phyloP scores from a whole-genome alignment of 164 flowering plant genomes.

The Piper betle region DNA sequence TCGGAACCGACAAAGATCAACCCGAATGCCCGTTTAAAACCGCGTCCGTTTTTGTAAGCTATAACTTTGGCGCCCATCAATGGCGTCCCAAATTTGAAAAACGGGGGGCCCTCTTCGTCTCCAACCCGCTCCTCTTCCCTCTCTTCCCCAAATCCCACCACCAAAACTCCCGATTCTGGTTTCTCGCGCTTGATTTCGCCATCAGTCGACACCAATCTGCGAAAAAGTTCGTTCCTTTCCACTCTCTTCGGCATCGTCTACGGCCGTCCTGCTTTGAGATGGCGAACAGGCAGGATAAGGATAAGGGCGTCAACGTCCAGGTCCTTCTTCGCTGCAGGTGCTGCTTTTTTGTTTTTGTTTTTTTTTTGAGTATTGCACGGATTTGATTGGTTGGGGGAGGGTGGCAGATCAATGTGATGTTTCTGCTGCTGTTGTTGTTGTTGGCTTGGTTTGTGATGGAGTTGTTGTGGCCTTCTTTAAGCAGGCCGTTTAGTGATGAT shows the following conservation, averaged over 20 bases:
- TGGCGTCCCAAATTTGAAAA: too few relatives aligned
- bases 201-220: neutral
- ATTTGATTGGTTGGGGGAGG: neutral
- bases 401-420: neutral
- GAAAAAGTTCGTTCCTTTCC: neutral
- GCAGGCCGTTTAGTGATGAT: conserved; percentile 88
- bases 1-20: too few relatives aligned
- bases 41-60: too few relatives aligned
- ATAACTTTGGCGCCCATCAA: too few relatives aligned
- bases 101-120: too few relatives aligned
- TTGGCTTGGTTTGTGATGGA: neutral
- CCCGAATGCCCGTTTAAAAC: too few relatives aligned
- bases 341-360: neutral
- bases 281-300: conserved; percentile 53
- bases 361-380: too few relatives aligned
- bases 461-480: neutral
- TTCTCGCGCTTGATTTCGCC: neutral
- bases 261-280: neutral
- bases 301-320: conserved; percentile 93
- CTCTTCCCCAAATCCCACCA: too few relatives aligned
- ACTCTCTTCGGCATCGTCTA: neutral
- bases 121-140: too few relatives aligned
- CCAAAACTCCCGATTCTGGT: too few relatives aligned
- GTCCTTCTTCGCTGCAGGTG: conserved; percentile 98
- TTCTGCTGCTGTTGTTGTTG: neutral